Evolutionary conservation across 768 basidiomycete species (phyloP).

Genomic region (Boletus huronensis): DNA sequence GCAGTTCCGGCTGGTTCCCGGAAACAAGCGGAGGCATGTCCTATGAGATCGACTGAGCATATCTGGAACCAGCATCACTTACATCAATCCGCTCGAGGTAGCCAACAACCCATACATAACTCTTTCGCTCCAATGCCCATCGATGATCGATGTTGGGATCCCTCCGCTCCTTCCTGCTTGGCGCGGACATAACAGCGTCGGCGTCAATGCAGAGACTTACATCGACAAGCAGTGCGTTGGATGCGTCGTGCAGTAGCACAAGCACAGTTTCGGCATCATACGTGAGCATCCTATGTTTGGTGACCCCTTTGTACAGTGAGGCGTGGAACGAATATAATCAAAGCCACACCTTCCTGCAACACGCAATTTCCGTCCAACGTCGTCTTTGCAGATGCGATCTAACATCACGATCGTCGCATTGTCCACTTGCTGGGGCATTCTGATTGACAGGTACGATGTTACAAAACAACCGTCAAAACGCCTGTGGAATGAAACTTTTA

Average conservation of each 20-base stretch:
- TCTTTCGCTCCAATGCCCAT: conserved; percentile 55
- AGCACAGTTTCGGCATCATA: conserved; percentile 50
- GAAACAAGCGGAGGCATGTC: conserved; percentile 10
- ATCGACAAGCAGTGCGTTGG: conserved; percentile 55
- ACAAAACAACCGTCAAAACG: neutral
- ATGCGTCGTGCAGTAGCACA: conserved; percentile 47
- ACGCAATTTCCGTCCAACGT: conserved; percentile 52
- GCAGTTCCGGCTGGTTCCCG: conserved; percentile 34
- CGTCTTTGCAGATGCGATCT: conserved; percentile 35
- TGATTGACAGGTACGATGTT: neutral
- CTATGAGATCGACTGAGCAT: conserved; percentile 12
- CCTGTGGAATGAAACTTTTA: neutral
- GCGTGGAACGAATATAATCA: conserved; percentile 15
- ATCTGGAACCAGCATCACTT: conserved; percentile 20
- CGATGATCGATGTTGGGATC: conserved; percentile 12
- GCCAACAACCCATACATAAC: conserved; percentile 53
- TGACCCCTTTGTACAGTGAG: conserved; percentile 8
- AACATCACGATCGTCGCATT: conserved; percentile 45
- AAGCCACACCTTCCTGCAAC: conserved; percentile 54
- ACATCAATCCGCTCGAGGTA: conserved; percentile 52
- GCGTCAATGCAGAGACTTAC: conserved; percentile 48
- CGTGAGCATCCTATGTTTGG: conserved; percentile 46
- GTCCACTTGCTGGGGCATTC: conserved; percentile 50
- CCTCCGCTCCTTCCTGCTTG: conserved; percentile 7
- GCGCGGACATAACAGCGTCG: conserved; percentile 13